phyloP scores from a whole-genome alignment of 2,329 filamentous ascomycete species.

The Sphaerulina populicola region DNA sequence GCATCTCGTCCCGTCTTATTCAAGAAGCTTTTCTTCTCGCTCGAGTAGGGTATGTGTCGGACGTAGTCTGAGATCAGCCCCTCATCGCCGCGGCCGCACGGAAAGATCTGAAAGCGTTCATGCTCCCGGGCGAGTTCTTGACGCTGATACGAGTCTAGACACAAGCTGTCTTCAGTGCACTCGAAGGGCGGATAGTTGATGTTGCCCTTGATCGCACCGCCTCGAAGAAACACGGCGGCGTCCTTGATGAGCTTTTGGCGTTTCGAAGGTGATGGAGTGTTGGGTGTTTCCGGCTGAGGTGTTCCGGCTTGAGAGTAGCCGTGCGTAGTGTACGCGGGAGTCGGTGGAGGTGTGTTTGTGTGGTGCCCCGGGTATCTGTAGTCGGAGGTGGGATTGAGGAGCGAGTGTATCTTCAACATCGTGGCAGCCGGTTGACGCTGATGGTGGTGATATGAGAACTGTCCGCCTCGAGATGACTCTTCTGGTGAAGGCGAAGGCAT shows the following conservation, averaged over 20 bases:
- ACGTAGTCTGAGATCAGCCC: slow-evolving; percentile 41
- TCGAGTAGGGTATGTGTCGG: slow-evolving; percentile 81
- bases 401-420: slow-evolving; percentile 37
- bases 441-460: slow-evolving; percentile 12
- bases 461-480: slow-evolving; percentile 11
- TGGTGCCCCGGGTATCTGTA: slow-evolving; percentile 16
- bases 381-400: slow-evolving; percentile 34
- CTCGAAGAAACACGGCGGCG: slow-evolving; percentile 50
- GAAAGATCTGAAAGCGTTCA: slow-evolving; percentile 56
- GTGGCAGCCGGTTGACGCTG: slow-evolving; percentile 16
- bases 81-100: slow-evolving; percentile 45
- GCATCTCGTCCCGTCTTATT: slow-evolving; percentile 79
- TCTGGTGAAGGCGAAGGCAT: slow-evolving; percentile 20
- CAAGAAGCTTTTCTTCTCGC: slow-evolving; percentile 82
- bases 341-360: slow-evolving; percentile 20
- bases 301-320: slow-evolving; percentile 19
- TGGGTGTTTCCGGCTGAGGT: slow-evolving; percentile 21
- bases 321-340: slow-evolving; percentile 24
- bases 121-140: slow-evolving; percentile 51
- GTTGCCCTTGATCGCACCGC: slow-evolving; percentile 54
- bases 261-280: slow-evolving; percentile 22
- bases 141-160: slow-evolving; percentile 20
- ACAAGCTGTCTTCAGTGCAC: slow-evolving; percentile 38
- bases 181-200: slow-evolving; percentile 71
- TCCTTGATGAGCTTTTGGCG: slow-evolving; percentile 58